A percentile compares a stretch with the other conserved stretches of the same genome.
These are phyloP conservation scores for Pleurotus pulmonarius DNA, from an alignment of 768 basidiomycete species.

Conservation along the genomic window DNA sequence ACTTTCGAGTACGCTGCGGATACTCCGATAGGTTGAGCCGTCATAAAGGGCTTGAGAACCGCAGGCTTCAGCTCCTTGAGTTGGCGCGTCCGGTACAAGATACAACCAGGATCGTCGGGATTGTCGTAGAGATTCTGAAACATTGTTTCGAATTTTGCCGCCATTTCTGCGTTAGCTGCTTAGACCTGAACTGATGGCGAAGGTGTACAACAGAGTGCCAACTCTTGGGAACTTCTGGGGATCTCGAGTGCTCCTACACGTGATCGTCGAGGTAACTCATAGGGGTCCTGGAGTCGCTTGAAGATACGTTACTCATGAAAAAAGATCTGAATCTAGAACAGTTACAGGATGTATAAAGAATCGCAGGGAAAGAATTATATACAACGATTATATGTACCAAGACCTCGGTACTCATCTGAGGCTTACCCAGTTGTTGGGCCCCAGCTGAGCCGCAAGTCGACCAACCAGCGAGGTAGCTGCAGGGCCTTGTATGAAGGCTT, in stretches of 20 bases:
- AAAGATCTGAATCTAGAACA: too few species aligned
- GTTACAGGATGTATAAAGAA: too few species aligned
- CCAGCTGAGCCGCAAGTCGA: conserved; percentile 32
- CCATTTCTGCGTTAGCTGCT: neutral
- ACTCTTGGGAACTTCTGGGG: too few species aligned
- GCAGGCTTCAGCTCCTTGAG: neutral
- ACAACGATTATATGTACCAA: too few species aligned
- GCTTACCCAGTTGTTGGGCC: conserved; percentile 35
- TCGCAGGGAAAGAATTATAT: too few species aligned
- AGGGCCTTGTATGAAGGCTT: conserved; percentile 53
- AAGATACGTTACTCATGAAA: neutral
- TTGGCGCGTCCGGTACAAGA: neutral
- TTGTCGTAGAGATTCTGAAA: conserved; percentile 2
- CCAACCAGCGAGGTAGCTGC: conserved; percentile 48
- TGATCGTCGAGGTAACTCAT: too few species aligned
- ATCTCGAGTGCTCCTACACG: too few species aligned
- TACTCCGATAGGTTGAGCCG: conserved; percentile 39
- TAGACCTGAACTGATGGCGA: neutral
- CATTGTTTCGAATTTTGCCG: neutral
- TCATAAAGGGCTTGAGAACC: neutral
- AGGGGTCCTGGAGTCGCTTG: neutral
- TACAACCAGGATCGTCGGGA: neutral
- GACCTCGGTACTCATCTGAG: conserved; percentile 19
- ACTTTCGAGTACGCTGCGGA: conserved; percentile 43
- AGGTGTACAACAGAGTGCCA: neutral